Percentiles rank a stretch among this genome's conserved stretches.
Conservation (phyloP, 1,139 yeast genomes). For the Nakaseomyces bracarensis region DNA sequence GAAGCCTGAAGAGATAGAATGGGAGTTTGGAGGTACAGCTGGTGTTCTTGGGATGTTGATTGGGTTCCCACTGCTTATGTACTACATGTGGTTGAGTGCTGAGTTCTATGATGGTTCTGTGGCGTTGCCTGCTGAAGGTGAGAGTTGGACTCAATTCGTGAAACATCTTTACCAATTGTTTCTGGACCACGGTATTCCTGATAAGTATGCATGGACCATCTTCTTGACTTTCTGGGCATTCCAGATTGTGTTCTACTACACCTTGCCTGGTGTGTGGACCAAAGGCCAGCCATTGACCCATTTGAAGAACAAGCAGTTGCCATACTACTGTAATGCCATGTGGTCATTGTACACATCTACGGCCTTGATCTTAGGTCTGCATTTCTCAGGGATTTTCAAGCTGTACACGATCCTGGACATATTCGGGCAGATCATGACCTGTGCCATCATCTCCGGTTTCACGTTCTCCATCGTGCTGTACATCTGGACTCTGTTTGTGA, state of each 20-base stretch:
- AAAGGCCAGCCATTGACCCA: constrained; percentile 89
- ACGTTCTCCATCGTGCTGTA: constrained; percentile 55
- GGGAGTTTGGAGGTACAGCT: constrained; percentile 90
- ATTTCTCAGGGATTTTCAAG: constrained; percentile 65
- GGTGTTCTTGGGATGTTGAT: constrained; percentile 91
- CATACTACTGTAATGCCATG: constrained; percentile 89
- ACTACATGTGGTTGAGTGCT: constrained; percentile 93
- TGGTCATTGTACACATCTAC: constrained; percentile 70
- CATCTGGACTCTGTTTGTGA: constrained; percentile 52
- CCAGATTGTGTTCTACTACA: constrained; percentile 69
- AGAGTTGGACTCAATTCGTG: constrained; percentile 51
- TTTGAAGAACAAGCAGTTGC: constrained; percentile 67
- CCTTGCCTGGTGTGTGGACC: constrained; percentile 92
- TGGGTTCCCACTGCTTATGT: constrained; percentile 90
- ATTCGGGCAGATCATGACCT: constrained; percentile 88
- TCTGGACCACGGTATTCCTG: constrained; percentile 59
- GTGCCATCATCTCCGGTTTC: constrained; percentile 74
- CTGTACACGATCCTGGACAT: constrained; percentile 66
- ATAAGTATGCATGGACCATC: constrained; percentile 54
- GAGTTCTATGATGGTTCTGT: constrained; percentile 66
- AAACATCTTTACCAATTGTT: constrained; percentile 36
- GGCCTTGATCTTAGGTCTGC: constrained; percentile 50
- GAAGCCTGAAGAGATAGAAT: constrained; percentile 43
- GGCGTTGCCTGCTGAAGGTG: constrained; percentile 58
- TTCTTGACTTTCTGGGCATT: constrained; percentile 63